Evolutionary conservation across 2,329 filamentous ascomycete species (phyloP).

Genomic region (Cercospora beticola): DNA sequence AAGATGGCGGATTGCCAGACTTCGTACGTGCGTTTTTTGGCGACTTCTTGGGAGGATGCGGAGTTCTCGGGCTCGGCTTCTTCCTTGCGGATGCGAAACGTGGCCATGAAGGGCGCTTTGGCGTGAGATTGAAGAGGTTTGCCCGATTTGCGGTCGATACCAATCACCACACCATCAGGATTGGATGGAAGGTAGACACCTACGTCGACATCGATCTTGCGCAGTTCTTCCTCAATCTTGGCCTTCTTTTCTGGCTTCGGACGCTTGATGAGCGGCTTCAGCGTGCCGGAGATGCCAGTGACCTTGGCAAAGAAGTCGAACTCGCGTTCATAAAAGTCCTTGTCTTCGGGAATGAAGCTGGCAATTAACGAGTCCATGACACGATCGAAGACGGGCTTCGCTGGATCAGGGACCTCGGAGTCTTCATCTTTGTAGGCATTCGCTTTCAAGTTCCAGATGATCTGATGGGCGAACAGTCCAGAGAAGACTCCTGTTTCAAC

Average conservation of each 20-base stretch:
- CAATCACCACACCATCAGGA: slow-evolving; percentile 93
- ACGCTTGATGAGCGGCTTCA: slow-evolving; percentile 88
- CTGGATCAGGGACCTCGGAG: slow-evolving; percentile 80
- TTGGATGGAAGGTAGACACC: slow-evolving; percentile 97
- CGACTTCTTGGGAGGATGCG: slow-evolving; percentile 6
- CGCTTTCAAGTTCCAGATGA: slow-evolving; percentile 99
- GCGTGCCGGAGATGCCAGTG: slow-evolving; percentile 89
- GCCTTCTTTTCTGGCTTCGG: slow-evolving; percentile 97
- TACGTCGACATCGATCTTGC: slow-evolving; percentile 95
- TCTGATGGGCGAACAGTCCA: slow-evolving; percentile 97
- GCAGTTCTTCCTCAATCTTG: slow-evolving; percentile 97
- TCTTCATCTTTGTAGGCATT: slow-evolving; percentile 98
- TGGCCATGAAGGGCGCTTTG: slow-evolving; percentile 98
- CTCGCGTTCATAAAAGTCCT: slow-evolving; percentile 86
- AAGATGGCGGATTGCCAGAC: slow-evolving; percentile 99
- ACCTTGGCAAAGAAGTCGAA: slow-evolving; percentile 99
- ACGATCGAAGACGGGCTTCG: slow-evolving; percentile 89
- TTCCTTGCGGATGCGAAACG: slow-evolving; percentile 90
- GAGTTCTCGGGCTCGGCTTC: slow-evolving; percentile 54
- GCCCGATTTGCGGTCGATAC: slow-evolving; percentile 95
- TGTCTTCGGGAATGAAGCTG: slow-evolving; percentile 77
- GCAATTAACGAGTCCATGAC: slow-evolving; percentile 82
- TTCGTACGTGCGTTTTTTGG: slow-evolving; percentile 62
- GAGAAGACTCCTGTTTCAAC: slow-evolving; percentile 95
- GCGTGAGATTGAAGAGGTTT: slow-evolving; percentile 97